Evolutionary conservation across 768 basidiomycete species (phyloP), one percentile per base, ranked within the genome.

Genomic region (Daedalea quercina): DNA sequence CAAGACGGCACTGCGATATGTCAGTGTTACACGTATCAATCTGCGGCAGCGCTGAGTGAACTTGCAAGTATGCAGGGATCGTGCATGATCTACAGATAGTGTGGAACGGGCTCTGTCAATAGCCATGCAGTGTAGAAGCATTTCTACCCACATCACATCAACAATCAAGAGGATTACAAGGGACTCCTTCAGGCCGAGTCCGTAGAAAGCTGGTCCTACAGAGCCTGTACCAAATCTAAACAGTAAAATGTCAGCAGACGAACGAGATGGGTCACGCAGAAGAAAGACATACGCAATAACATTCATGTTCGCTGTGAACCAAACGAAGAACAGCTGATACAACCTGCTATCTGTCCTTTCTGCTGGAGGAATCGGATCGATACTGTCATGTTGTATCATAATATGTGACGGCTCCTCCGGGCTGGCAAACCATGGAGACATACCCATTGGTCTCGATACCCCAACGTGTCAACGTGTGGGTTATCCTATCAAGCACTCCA

Each of bases 221-320:
- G 74, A 73, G 0, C 80, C 80, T 9, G 76, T 74, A 9, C 76
- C 72, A 48, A 80, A 73, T 4, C 76, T 78, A 42, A 28, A 15
- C 23, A 20, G 12, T n/a, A 37, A 40, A 2, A 33, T 26, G 8
- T 19, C 48, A 19, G 19, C 26, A 25, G 28, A 28, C 20, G 12
- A 34, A 26, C 31, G 12, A 13, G 0, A n/a, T 19, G 41, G 33
- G 15, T 3, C 17, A 31, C 1, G 3, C 3, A 35, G 3, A n/a
- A 7, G 26, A 9, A 44, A 19, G n/a, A 64, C 74, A 24, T 25
- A 84, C 67, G 74, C 75, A 17, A 84, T 69, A 24, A 86, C 76
- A 58, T 85, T 85, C 65, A 84, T 76, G 61, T 84, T 85, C 50
- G 79, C 75, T 8, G 85, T 80, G 60, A 86, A 82, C 85, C 85